A percentile compares a stretch with the other conserved stretches of the same genome.
Evolutionary conservation across 768 basidiomycete genomes (phyloP).

Genomic region (Tephrocybe rancida): DNA sequence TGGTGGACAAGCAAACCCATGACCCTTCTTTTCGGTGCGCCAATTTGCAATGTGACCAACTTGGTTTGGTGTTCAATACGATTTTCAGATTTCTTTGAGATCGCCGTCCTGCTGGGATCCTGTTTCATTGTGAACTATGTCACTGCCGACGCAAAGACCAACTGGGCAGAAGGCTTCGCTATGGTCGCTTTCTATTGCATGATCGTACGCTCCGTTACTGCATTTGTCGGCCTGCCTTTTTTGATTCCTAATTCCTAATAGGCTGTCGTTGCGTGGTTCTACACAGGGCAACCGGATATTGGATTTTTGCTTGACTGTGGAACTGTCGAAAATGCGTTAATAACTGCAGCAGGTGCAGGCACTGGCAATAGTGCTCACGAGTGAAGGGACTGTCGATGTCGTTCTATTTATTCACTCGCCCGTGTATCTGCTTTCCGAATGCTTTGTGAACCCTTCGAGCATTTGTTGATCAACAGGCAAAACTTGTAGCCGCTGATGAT

Average conservation of each 20-base stretch:
- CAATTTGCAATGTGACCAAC: background rate
- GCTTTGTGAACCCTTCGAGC: no score
- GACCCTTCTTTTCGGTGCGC: conserved; percentile 66
- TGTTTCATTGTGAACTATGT: conserved; percentile 83
- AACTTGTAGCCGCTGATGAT: no score
- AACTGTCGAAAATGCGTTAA: conserved; percentile 38
- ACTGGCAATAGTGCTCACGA: background rate
- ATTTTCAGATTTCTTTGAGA: conserved; percentile 65
- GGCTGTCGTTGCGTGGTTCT: conserved; percentile 72
- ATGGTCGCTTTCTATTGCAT: conserved; percentile 71
- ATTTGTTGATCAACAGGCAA: no score
- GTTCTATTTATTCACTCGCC: no score
- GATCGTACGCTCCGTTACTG: conserved; percentile 44
- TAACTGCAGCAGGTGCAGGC: conserved; percentile 5
- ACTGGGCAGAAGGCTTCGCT: conserved; percentile 73
- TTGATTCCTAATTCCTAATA: conserved; percentile 23
- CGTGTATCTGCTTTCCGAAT: background rate
- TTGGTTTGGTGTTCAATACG: conserved; percentile 2
- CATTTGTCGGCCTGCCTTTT: background rate
- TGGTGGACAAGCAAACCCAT: conserved; percentile 70
- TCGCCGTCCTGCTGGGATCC: conserved; percentile 62
- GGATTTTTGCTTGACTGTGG: conserved; percentile 41
- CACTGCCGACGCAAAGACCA: conserved; percentile 77
- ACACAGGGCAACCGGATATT: conserved; percentile 57
- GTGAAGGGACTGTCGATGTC: no score